Conservation (phyloP, 2,329 filamentous ascomycete species). For the Phaeosphaeriaceae sp. region DNA sequence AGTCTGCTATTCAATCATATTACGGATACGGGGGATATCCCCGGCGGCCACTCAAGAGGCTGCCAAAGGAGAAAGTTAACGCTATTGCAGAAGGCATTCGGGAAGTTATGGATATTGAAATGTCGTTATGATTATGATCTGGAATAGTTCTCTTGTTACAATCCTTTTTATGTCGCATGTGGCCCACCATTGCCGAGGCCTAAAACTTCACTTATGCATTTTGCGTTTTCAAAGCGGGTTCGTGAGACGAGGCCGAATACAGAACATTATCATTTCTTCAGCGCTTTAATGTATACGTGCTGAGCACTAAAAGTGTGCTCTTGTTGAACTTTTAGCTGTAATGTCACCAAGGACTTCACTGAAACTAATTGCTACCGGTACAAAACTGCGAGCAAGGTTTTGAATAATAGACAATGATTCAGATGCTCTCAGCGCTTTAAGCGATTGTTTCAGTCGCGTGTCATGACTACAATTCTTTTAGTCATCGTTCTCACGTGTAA, state of each 20-base stretch:
- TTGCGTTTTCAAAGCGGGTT: neutral
- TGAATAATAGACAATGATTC: neutral
- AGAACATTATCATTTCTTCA: neutral
- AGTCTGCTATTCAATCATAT: constrained; percentile 79
- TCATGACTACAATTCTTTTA: no score
- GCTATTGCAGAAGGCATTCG: constrained; percentile 50
- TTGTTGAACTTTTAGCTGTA: no score
- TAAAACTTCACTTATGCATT: neutral
- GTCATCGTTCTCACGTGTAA: no score
- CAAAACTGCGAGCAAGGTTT: no score
- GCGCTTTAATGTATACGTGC: no score
- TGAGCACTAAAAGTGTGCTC: neutral
- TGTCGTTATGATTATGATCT: constrained; percentile 41
- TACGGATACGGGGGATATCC: constrained; percentile 83
- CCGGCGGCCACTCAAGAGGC: constrained; percentile 71
- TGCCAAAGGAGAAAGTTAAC: constrained; percentile 63
- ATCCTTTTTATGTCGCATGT: neutral
- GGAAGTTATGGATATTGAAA: constrained; percentile 72
- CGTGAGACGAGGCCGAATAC: neutral
- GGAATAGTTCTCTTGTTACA: constrained; percentile 1
- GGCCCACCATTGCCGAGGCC: neutral
- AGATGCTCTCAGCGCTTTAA: no score
- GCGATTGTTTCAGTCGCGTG: no score
- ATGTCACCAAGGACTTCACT: neutral
- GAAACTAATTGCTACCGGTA: no score